Evolutionary conservation across 1,284 basidiomycete genomes (phyloP).

Genomic region (Ustilago lituana): DNA sequence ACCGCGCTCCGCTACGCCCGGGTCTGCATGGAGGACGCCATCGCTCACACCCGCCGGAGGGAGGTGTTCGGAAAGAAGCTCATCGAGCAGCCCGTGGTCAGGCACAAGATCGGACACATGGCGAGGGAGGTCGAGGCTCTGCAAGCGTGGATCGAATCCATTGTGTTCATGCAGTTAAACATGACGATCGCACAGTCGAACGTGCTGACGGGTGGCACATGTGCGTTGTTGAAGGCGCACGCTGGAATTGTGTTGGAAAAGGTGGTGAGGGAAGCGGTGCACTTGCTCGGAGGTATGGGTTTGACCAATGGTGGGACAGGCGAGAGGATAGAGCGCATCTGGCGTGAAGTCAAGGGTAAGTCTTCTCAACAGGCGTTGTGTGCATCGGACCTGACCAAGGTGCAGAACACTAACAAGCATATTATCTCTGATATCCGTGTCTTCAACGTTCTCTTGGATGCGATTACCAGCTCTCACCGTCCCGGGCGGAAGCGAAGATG

Average conservation of each 20-base stretch:
- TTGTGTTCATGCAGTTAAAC: constrained; percentile 52
- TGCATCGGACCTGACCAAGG: background rate
- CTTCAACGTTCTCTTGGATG: no score
- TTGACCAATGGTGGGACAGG: constrained; percentile 56
- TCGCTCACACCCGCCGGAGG: constrained; percentile 46
- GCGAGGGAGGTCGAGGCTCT: constrained; percentile 59
- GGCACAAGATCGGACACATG: constrained; percentile 61
- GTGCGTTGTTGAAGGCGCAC: constrained; percentile 59
- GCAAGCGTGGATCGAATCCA: constrained; percentile 53
- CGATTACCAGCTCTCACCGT: constrained; percentile 45
- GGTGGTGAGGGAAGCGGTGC: constrained; percentile 48
- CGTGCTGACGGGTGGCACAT: constrained; percentile 51
- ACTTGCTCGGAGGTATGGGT: constrained; percentile 58
- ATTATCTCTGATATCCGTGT: background rate
- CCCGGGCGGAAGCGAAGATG: constrained; percentile 56
- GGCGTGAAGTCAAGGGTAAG: constrained; percentile 54
- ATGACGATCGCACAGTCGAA: constrained; percentile 47
- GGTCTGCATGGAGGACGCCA: constrained; percentile 54
- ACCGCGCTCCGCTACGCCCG: constrained; percentile 51
- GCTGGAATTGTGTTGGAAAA: constrained; percentile 58
- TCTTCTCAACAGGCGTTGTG: no score
- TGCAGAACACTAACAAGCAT: no score
- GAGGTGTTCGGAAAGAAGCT: constrained; percentile 57
- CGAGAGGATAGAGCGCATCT: constrained; percentile 58
- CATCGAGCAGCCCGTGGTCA: constrained; percentile 61